Evolutionary conservation across 2,329 filamentous ascomycete genomes (phyloP).

Genomic region (Aspergillus fischeri): DNA sequence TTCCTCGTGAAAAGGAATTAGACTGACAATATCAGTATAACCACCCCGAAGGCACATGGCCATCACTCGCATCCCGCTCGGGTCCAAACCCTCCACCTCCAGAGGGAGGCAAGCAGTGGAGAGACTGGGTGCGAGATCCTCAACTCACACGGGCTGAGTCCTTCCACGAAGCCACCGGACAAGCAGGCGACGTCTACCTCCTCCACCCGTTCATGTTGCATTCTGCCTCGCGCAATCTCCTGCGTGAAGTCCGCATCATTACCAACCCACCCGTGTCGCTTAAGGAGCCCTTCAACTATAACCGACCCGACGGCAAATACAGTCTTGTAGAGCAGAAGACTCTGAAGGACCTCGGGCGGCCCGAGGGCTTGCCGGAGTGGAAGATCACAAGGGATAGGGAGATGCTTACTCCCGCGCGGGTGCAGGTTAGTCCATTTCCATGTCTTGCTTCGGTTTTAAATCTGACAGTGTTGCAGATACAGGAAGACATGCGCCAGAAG

Average conservation of each 20-base stretch:
- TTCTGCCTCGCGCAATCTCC: constrained; percentile 48
- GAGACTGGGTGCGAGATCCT: neutral
- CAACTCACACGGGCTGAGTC: constrained; percentile 35
- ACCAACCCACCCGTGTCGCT: constrained; percentile 53
- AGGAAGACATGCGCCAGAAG: neutral
- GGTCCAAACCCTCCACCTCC: constrained; percentile 32
- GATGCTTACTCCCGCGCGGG: constrained; percentile 5
- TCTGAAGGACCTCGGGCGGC: constrained; percentile 43
- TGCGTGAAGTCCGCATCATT: constrained; percentile 49
- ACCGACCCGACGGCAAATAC: constrained; percentile 44
- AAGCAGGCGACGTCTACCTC: constrained; percentile 51
- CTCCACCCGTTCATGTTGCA: constrained; percentile 56
- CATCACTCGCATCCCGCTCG: constrained; percentile 55
- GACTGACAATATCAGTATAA: constrained; percentile 38
- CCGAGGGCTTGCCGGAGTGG: constrained; percentile 45
- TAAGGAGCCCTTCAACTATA: constrained; percentile 49
- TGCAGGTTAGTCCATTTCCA: neutral
- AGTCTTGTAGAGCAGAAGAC: constrained; percentile 53
- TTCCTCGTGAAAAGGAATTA: neutral
- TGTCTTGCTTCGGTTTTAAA: too few relatives aligned
- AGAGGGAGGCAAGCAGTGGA: constrained; percentile 4
- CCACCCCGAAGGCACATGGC: constrained; percentile 62
- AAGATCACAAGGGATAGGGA: constrained; percentile 44
- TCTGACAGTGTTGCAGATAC: neutral
- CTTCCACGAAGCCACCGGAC: constrained; percentile 51